Conservation (phyloP, 164 flowering plant species). For the Vitis cinerea region DNA sequence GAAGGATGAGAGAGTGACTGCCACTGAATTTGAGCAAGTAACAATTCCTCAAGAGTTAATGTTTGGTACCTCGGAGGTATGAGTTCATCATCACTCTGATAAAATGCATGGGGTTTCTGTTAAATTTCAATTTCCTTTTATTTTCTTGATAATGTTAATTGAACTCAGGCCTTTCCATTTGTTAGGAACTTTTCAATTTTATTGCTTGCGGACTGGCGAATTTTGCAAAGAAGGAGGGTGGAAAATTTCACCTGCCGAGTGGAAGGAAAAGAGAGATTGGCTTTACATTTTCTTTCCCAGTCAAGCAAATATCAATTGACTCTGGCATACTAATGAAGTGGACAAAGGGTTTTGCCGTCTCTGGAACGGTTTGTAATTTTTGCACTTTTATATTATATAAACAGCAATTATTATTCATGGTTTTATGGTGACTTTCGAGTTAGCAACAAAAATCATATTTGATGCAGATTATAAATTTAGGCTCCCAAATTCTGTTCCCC, state of each 20-base stretch:
- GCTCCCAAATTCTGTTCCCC: too few species aligned
- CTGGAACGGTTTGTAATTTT: slow-evolving; percentile 69
- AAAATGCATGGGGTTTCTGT: background rate
- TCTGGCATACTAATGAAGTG: slow-evolving; percentile 87
- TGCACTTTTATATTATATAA: background rate
- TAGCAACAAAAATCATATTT: background rate
- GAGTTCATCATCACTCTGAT: background rate
- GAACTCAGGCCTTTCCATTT: background rate
- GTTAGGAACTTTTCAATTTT: slow-evolving; percentile 79
- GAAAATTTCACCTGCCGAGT: slow-evolving; percentile 40
- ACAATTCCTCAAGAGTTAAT: slow-evolving; percentile 78
- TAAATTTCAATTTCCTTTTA: background rate
- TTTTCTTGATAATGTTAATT: background rate
- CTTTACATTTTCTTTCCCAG: slow-evolving; percentile 92
- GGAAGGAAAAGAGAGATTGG: slow-evolving; percentile 82
- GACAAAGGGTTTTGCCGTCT: slow-evolving; percentile 90
- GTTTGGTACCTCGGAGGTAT: slow-evolving; percentile 83
- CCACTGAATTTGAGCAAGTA: slow-evolving; percentile 74
- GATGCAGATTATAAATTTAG: too few species aligned
- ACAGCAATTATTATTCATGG: background rate
- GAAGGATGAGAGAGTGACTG: slow-evolving; percentile 54
- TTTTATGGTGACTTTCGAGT: background rate
- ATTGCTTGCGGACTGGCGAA: slow-evolving; percentile 69
- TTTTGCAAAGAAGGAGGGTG: slow-evolving; percentile 60
- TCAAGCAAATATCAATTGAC: slow-evolving; percentile 75